Evolutionary conservation across 495 filamentous ascomycete species (phyloP).

Genomic region (Geoglossum glabrum): DNA sequence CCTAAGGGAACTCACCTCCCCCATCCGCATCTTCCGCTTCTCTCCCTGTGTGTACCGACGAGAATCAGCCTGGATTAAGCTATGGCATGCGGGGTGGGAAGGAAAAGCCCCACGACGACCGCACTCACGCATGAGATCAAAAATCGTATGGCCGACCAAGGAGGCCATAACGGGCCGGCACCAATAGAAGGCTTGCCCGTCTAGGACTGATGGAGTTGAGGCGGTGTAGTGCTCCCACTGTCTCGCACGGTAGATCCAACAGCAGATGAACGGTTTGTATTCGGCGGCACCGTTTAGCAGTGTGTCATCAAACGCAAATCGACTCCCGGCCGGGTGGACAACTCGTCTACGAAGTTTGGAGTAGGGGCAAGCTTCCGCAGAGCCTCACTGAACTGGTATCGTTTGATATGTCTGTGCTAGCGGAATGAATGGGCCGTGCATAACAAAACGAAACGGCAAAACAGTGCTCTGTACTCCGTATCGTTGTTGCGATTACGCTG

Average conservation of each 20-base stretch:
- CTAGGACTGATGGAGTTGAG: background rate
- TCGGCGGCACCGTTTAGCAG: background rate
- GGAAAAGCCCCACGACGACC: background rate
- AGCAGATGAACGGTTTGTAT: background rate
- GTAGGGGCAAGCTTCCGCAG: background rate
- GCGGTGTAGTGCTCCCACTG: background rate
- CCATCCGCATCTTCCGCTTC: slow-evolving; percentile 18
- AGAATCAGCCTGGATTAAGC: slow-evolving; percentile 16
- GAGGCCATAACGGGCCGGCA: slow-evolving; percentile 17
- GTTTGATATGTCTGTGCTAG: too few relatives aligned
- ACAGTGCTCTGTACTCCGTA: too few relatives aligned
- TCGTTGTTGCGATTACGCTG: too few relatives aligned
- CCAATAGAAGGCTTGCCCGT: background rate
- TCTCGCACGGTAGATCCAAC: background rate
- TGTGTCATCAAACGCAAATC: background rate
- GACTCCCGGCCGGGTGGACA: too few relatives aligned
- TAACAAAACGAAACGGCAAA: too few relatives aligned
- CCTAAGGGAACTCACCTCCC: slow-evolving; percentile 13
- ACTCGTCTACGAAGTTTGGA: too few relatives aligned
- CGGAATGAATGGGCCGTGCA: too few relatives aligned
- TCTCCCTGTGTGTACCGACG: slow-evolving; percentile 11
- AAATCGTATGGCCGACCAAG: slow-evolving; percentile 15
- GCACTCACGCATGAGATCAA: slow-evolving; percentile 21
- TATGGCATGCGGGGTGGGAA: slow-evolving; percentile 7
- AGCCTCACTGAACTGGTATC: background rate